phyloP scores from a whole-genome alignment of 148 eudicot species.

The Simmondsia chinensis region DNA sequence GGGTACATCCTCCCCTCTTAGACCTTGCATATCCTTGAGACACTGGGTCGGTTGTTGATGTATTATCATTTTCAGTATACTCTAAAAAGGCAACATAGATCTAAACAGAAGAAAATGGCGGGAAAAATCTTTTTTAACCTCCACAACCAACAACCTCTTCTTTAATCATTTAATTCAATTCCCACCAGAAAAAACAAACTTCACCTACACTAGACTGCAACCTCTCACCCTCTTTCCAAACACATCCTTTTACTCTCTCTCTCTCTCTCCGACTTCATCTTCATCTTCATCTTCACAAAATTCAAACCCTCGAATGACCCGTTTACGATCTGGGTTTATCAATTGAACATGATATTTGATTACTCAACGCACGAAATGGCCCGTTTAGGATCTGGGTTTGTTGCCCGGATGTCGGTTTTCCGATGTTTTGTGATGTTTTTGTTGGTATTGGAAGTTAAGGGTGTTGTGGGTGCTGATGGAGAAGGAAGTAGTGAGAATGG shows the following conservation, averaged over 20 bases:
- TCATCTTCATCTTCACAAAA: slow-evolving; percentile 6
- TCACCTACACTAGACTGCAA: slow-evolving; percentile 22
- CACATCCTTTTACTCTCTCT: neutral
- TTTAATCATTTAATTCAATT: slow-evolving; percentile 10
- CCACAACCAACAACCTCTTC: slow-evolving; percentile 24
- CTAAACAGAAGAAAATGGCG: too few species aligned
- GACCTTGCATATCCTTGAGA: too few species aligned
- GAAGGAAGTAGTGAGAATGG: slow-evolving; percentile 3
- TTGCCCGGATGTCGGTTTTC: slow-evolving; percentile 3
- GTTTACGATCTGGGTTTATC: neutral
- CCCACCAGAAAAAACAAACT: slow-evolving; percentile 2
- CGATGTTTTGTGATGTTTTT: neutral
- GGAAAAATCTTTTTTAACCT: slow-evolving; percentile 18
- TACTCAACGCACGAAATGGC: slow-evolving; percentile 8
- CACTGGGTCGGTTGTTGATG: too few species aligned
- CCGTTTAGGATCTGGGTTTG: slow-evolving; percentile 3
- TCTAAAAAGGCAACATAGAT: too few species aligned
- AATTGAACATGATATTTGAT: neutral
- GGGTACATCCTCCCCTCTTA: too few species aligned
- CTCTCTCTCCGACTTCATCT: slow-evolving; percentile 2
- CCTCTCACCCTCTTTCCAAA: slow-evolving; percentile 18
- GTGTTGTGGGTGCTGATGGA: slow-evolving; percentile 9
- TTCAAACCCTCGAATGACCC: neutral
- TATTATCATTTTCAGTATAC: too few species aligned
- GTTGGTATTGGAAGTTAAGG: too few species aligned